phyloP scores from a whole-genome alignment of 495 filamentous ascomycete species.

The Neurospora intermedia region DNA sequence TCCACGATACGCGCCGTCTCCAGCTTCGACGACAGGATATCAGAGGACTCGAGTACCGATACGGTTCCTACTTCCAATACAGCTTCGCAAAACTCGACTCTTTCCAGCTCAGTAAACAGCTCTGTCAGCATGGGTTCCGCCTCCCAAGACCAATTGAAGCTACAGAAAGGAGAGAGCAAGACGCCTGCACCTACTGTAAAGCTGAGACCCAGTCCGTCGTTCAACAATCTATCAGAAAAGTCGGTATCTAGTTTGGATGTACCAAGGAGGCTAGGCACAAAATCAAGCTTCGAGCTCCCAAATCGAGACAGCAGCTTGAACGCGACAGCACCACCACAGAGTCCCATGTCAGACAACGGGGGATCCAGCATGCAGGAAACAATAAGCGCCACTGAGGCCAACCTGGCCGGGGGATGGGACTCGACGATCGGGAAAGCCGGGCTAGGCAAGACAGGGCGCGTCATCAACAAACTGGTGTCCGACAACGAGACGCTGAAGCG shows the following conservation, averaged over 20 bases:
- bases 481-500: constrained; percentile 80
- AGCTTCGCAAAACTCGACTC: constrained; percentile 30
- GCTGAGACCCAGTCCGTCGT: constrained; percentile 21
- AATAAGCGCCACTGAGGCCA: constrained; percentile 10
- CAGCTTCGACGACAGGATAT: constrained; percentile 28
- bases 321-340: constrained; percentile 8
- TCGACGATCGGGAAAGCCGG: constrained; percentile 67
- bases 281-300: constrained; percentile 17
- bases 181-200: constrained; percentile 11
- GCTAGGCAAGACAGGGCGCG: constrained; percentile 82
- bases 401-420: constrained; percentile 44
- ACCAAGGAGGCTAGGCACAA: background rate
- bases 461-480: constrained; percentile 80
- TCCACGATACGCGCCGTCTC: constrained; percentile 39
- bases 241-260: constrained; percentile 4
- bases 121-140: constrained; percentile 28
- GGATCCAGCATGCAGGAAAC: constrained; percentile 3
- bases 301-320: constrained; percentile 19
- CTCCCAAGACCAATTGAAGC: constrained; percentile 22
- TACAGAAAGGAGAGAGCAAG: constrained; percentile 13
- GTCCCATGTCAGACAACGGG: constrained; percentile 1
- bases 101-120: constrained; percentile 38
- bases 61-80: constrained; percentile 21
- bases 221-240: constrained; percentile 5
- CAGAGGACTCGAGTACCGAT: constrained; percentile 23